Evolutionary conservation across 148 eudicot genomes (phyloP), one percentile per base, ranked within the genome.

Genomic region (Cornus kousa): DNA sequence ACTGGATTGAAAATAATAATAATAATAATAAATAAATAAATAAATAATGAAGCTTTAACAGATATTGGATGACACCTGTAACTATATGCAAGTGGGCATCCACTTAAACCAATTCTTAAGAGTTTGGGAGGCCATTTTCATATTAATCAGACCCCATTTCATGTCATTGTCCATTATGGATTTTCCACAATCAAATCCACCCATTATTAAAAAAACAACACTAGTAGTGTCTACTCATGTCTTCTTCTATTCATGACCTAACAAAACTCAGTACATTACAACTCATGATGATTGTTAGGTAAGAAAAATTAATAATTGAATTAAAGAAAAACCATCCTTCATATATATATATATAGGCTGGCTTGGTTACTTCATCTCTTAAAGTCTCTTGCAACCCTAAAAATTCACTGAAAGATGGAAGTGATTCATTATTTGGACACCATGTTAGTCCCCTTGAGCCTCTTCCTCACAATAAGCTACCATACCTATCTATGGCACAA

Each of bases 401-500:
- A 28, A 39, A 39, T 3, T 9, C 50, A 40, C 11, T 59, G 23
- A 50, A 57, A 76, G 39, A 81, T 81, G 81, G 85, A 62, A 16
- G 79, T 78, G 32, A 64, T 79, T 68, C 74, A 55, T 67, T 89
- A 83, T 68, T 67, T 87, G 70, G 92, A 89, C 85, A 86, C 86
- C 79, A 81, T 89, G 33, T 68, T 90, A 23, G 88, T 90, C 57
- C 90, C 93, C 12, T 77, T 85, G 28, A 86, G 93, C 74, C 68
- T 90, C 68, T 84, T 90, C 80, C 68, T 90, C 70, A 86, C 89
- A 19, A 46, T 86, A 57, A 89, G 89, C 20, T 90, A 88, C 84
- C 93, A 90, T 85, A 88, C 86, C 69, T 90, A 79, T 77, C 85
- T 90, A 5, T 88, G 86, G 89, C 90, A 90, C 76, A 55, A 70